Evolutionary conservation across 345 rosid species (phyloP).

Genomic region (Mallotus nudiflorus): DNA sequence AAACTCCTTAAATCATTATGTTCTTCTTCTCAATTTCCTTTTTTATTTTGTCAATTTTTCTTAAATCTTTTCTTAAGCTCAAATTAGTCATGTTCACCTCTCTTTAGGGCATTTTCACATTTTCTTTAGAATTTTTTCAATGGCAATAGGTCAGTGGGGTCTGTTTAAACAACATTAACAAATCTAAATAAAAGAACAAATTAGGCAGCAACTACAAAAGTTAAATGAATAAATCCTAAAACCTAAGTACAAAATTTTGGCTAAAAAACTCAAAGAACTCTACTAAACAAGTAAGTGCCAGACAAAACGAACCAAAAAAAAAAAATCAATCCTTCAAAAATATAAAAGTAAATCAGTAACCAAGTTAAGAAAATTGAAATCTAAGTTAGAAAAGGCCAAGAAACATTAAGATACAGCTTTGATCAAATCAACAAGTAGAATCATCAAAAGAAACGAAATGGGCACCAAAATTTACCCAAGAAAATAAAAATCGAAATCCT

Average conservation of each 20-base stretch:
- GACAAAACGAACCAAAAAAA: conserved; percentile 52
- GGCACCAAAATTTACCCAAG: neutral
- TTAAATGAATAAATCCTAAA: conserved; percentile 25
- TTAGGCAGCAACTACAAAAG: conserved; percentile 8
- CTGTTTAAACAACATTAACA: neutral
- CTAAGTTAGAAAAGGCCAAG: conserved; percentile 47
- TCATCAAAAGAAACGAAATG: conserved; percentile 32
- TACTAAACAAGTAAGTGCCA: conserved; percentile 47
- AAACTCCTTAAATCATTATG: too few species aligned
- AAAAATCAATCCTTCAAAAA: conserved; percentile 42
- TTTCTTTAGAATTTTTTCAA: conserved; percentile 24
- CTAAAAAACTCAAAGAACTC: conserved; percentile 47
- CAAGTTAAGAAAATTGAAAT: conserved; percentile 45
- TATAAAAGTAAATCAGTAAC: conserved; percentile 51
- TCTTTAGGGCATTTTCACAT: too few species aligned
- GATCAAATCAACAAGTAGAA: conserved; percentile 50
- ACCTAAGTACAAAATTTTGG: conserved; percentile 26
- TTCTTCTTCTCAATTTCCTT: too few species aligned
- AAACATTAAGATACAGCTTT: conserved; percentile 46
- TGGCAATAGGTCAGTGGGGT: conserved; percentile 15
- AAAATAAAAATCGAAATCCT: neutral
- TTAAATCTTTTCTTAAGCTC: too few species aligned
- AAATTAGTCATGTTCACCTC: too few species aligned
- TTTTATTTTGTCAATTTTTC: too few species aligned
- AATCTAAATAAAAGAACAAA: conserved; percentile 15